Evolutionary conservation across 257 asterid genomes (phyloP).

Genomic region (Craterostigma plantagineum): DNA sequence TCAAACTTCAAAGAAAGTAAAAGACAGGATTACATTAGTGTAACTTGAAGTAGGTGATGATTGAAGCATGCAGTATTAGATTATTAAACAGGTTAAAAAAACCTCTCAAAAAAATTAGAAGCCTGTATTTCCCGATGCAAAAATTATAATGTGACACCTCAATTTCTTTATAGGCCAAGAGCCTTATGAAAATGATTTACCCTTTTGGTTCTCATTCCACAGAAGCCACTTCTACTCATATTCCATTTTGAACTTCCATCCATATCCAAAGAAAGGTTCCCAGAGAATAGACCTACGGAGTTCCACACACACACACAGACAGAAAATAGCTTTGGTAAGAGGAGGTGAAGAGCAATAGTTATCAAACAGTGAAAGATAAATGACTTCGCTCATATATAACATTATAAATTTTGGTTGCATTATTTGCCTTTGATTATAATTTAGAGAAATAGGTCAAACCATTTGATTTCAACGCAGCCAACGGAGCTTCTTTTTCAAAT

Average conservation of each 20-base stretch:
- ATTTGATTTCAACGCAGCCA: too few species aligned
- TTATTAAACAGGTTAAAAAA: neutral
- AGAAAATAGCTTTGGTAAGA: too few species aligned
- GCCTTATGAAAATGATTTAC: conserved; percentile 13
- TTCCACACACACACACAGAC: conserved; percentile 3
- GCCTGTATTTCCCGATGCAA: neutral
- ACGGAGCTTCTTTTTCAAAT: too few species aligned
- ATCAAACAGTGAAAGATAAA: too few species aligned
- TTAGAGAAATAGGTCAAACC: too few species aligned
- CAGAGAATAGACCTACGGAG: conserved; percentile 65
- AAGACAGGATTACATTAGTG: neutral
- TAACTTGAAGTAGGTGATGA: too few species aligned
- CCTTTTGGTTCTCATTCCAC: conserved; percentile 95
- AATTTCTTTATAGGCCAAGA: neutral
- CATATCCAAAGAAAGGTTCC: conserved; percentile 73
- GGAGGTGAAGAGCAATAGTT: too few species aligned
- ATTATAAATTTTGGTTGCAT: too few species aligned
- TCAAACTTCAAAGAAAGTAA: conserved; percentile 48
- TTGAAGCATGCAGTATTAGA: too few species aligned
- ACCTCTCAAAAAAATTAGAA: neutral
- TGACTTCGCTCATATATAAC: too few species aligned
- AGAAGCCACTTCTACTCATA: conserved; percentile 81
- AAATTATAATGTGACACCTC: neutral
- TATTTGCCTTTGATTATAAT: too few species aligned
- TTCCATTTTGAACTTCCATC: conserved; percentile 67